These are phyloP conservation scores for Stramenopiles sp. DNA, from an alignment of 352 stramenopile genomes.

Conservation along the genomic window DNA sequence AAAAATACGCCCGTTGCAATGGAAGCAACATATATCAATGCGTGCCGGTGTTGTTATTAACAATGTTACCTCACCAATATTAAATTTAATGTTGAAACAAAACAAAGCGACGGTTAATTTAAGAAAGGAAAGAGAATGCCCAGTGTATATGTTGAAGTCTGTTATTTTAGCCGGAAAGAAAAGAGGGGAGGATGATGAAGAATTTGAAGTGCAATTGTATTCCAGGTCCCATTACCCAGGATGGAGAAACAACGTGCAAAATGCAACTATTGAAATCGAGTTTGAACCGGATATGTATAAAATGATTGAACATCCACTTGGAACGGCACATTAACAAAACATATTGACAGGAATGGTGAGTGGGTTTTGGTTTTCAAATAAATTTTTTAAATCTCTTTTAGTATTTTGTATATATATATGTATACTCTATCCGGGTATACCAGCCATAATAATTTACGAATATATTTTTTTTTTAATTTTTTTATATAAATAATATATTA, in stretches of 20 bases:
- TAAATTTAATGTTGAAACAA: not conserved
- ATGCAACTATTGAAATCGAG: not conserved
- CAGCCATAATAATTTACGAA: too few relatives aligned
- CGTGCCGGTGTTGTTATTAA: not conserved
- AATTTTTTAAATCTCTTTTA: too few relatives aligned
- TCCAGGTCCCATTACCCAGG: not conserved
- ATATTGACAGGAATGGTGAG: too few relatives aligned
- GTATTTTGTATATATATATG: too few relatives aligned
- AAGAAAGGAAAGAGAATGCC: not conserved
- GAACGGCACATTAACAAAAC: too few relatives aligned
- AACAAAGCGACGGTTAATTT: not conserved
- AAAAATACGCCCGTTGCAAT: not conserved
- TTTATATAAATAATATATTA: too few relatives aligned
- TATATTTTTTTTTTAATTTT: too few relatives aligned
- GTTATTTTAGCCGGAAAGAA: not conserved
- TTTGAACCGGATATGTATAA: not conserved
- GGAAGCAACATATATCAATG: not conserved
- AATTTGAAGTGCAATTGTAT: not conserved
- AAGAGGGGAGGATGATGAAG: not conserved
- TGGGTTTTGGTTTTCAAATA: too few relatives aligned
- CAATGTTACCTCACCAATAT: not conserved
- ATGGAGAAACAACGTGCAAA: not conserved
- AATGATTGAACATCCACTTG: not conserved
- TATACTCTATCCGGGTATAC: too few relatives aligned
- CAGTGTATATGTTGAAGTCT: not conserved